Conservation (phyloP, 2,329 filamentous ascomycete species). For the Helotiales sp. region DNA sequence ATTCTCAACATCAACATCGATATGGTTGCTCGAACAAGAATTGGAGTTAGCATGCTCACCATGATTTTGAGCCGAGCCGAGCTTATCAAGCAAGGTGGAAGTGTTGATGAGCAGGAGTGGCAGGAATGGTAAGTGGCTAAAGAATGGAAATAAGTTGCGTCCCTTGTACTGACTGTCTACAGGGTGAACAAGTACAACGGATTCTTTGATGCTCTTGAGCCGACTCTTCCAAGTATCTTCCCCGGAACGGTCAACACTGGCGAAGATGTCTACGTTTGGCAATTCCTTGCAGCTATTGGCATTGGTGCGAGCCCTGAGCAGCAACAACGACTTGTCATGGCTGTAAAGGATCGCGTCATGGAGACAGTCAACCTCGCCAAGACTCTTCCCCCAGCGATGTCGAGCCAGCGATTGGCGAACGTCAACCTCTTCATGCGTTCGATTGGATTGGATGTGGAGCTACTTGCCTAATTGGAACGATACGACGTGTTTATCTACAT, state of each 20-base stretch:
- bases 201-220: slow-evolving; percentile 87
- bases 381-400: slow-evolving; percentile 86
- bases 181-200: slow-evolving; percentile 80
- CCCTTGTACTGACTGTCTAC: slow-evolving; percentile 41
- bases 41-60: slow-evolving; percentile 87
- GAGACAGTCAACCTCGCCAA: slow-evolving; percentile 90
- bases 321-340: slow-evolving; percentile 90
- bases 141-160: not conserved
- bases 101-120: slow-evolving; percentile 74
- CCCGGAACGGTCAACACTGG: slow-evolving; percentile 87
- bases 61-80: slow-evolving; percentile 94
- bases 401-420: slow-evolving; percentile 80
- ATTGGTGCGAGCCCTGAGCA: slow-evolving; percentile 93
- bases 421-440: slow-evolving; percentile 99
- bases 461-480: slow-evolving; percentile 45
- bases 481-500: slow-evolving; percentile 27
- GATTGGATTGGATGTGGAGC: slow-evolving; percentile 95
- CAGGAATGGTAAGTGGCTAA: slow-evolving; percentile 71
- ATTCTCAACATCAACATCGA: slow-evolving; percentile 84
- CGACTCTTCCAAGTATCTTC: slow-evolving; percentile 83
- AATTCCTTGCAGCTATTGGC: slow-evolving; percentile 93
- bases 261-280: slow-evolving; percentile 97
- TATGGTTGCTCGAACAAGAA: slow-evolving; percentile 81
- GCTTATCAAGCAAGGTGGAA: slow-evolving; percentile 82
- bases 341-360: slow-evolving; percentile 97